These are phyloP conservation scores for Mediolabrus comicus DNA, from an alignment of 108 stramenopile species.

Conservation along the genomic window DNA sequence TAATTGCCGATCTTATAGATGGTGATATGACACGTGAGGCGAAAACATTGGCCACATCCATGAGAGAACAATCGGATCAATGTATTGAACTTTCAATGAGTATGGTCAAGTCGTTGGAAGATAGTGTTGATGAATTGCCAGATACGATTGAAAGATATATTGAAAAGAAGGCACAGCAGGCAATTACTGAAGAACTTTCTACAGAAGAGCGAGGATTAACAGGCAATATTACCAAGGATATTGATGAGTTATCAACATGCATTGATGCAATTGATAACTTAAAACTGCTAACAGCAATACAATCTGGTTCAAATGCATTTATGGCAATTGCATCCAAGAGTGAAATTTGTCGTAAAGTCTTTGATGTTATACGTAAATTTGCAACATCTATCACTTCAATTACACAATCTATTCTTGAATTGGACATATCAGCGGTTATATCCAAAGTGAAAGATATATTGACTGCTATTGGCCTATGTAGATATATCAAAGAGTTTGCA, in stretches of 20 bases:
- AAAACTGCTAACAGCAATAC: slow-evolving; percentile 48
- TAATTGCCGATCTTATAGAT: slow-evolving; percentile 53
- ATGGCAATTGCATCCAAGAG: slow-evolving; percentile 37
- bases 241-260: slow-evolving; percentile 42
- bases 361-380: slow-evolving; percentile 41
- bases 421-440: slow-evolving; percentile 19
- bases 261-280: slow-evolving; percentile 45
- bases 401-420: slow-evolving; percentile 33
- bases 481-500: slow-evolving; percentile 39
- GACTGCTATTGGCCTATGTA: slow-evolving; percentile 17
- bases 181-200: slow-evolving; percentile 18
- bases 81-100: slow-evolving; percentile 46
- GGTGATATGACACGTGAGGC: slow-evolving; percentile 46
- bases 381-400: slow-evolving; percentile 29
- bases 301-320: slow-evolving; percentile 50
- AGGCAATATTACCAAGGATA: slow-evolving; percentile 33
- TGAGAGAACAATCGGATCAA: slow-evolving; percentile 36
- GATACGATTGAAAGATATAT: slow-evolving; percentile 37
- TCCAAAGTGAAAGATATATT: slow-evolving; percentile 43
- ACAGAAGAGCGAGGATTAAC: slow-evolving; percentile 22
- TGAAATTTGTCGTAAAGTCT: slow-evolving; percentile 33
- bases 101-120: slow-evolving; percentile 51
- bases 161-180: slow-evolving; percentile 37
- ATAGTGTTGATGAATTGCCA: slow-evolving; percentile 47
- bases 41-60: slow-evolving; percentile 24